These are phyloP conservation scores for Aureobasidium melanogenum DNA, from an alignment of 2,329 filamentous ascomycete species.

Conservation along the genomic window DNA sequence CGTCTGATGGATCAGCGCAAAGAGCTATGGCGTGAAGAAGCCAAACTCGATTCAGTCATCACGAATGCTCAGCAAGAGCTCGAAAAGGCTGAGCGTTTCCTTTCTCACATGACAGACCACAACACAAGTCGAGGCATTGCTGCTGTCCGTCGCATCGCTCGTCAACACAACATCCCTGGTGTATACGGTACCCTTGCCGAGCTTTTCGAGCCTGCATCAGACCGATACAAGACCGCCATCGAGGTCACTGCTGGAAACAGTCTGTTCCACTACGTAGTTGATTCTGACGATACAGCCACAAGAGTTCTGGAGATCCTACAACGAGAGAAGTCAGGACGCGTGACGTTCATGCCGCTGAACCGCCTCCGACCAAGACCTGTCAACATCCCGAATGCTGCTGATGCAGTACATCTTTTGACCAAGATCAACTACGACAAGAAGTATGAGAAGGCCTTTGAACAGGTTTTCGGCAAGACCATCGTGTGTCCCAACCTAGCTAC, in stretches of 20 bases:
- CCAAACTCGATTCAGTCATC: constrained; percentile 72
- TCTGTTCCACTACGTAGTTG: constrained; percentile 92
- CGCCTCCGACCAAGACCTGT: constrained; percentile 59
- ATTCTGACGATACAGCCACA: constrained; percentile 80
- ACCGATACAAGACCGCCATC: constrained; percentile 77
- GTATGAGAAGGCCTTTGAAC: constrained; percentile 80
- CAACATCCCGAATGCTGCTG: constrained; percentile 75
- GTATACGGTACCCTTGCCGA: constrained; percentile 91
- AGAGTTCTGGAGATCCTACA: constrained; percentile 71
- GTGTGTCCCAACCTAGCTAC: constrained; percentile 85
- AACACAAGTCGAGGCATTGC: constrained; percentile 79
- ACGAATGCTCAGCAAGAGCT: constrained; percentile 67
- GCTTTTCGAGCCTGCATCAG: constrained; percentile 68
- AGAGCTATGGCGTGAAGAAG: constrained; percentile 78
- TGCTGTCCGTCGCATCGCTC: constrained; percentile 75
- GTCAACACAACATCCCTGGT: constrained; percentile 68
- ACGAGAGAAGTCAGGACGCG: constrained; percentile 68
- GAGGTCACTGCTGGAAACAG: constrained; percentile 90
- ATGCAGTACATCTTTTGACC: constrained; percentile 77
- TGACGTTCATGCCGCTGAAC: constrained; percentile 92
- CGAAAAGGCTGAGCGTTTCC: constrained; percentile 64
- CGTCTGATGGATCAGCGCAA: constrained; percentile 79
- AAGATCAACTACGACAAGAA: constrained; percentile 70
- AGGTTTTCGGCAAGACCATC: constrained; percentile 92
- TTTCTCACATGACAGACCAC: constrained; percentile 82